Conservation (phyloP, 331 rosid species). For the Cucumis variabilis region DNA sequence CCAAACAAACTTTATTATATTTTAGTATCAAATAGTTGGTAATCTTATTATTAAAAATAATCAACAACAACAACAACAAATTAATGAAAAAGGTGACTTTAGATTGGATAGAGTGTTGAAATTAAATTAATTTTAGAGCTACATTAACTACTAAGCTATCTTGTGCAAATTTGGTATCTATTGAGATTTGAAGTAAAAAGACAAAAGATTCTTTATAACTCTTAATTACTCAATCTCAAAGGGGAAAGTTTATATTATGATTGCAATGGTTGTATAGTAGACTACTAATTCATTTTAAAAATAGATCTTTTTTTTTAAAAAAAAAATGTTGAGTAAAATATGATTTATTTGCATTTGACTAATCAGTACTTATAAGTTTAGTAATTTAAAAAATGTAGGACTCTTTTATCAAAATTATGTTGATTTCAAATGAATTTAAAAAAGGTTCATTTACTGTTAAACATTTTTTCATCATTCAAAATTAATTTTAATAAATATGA, state of each 20-base stretch:
- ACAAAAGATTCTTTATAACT: not conserved
- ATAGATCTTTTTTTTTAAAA: too few relatives aligned
- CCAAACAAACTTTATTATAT: constrained; percentile 26
- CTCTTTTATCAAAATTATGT: too few relatives aligned
- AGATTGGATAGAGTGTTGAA: not conserved
- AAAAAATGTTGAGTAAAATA: not conserved
- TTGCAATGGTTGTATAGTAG: not conserved
- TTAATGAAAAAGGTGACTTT: not conserved
- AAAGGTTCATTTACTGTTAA: too few relatives aligned
- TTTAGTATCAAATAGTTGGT: constrained; percentile 44
- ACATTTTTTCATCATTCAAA: too few relatives aligned
- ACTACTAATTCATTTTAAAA: too few relatives aligned
- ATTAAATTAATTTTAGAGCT: not conserved
- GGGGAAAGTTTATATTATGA: not conserved
- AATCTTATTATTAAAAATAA: not conserved
- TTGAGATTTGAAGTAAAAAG: too few relatives aligned
- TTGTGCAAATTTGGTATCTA: not conserved
- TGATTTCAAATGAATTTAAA: too few relatives aligned
- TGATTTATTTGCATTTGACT: not conserved
- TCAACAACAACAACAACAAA: too few relatives aligned
- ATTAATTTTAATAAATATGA: too few relatives aligned
- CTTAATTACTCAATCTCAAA: not conserved
- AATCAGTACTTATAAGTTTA: too few relatives aligned
- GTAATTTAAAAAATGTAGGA: too few relatives aligned
- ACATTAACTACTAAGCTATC: not conserved